Conservation (phyloP, 805 yeast species). For the Ogataea nonfermentans region DNA sequence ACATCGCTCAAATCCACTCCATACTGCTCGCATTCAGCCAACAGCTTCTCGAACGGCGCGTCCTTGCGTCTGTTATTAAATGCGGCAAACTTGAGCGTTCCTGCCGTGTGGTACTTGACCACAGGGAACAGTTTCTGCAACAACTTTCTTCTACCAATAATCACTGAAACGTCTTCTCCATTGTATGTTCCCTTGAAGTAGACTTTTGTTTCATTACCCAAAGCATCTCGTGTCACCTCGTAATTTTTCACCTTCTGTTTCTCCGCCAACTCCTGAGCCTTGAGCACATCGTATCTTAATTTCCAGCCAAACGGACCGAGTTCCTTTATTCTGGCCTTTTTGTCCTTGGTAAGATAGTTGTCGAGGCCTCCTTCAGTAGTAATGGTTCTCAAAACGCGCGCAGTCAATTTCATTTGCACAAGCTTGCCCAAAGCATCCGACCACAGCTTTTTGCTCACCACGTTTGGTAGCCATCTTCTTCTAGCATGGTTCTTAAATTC, state of each 20-base stretch:
- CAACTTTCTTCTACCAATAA: constrained; percentile 65
- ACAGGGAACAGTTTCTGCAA: constrained; percentile 52
- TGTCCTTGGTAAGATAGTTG: constrained; percentile 80
- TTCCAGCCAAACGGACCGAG: constrained; percentile 93
- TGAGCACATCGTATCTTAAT: constrained; percentile 71
- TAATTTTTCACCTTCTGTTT: constrained; percentile 36
- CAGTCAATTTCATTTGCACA: constrained; percentile 61
- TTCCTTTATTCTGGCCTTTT: constrained; percentile 86
- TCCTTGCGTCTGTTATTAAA: constrained; percentile 47
- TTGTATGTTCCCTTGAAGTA: constrained; percentile 45
- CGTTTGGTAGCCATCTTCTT: constrained; percentile 79
- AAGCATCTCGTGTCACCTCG: constrained; percentile 32
- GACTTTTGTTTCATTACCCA: constrained; percentile 38
- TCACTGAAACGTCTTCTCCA: constrained; percentile 46
- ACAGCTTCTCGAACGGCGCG: constrained; percentile 46
- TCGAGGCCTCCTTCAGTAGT: constrained; percentile 95
- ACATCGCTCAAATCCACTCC: constrained; percentile 37
- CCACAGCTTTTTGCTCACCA: constrained; percentile 74
- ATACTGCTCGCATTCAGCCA: constrained; percentile 46
- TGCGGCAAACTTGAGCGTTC: constrained; percentile 42
- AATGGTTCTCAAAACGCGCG: constrained; percentile 82
- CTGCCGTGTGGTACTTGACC: constrained; percentile 43
- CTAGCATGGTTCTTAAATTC: constrained; percentile 72
- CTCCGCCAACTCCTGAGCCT: constrained; percentile 41
- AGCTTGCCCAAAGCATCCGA: constrained; percentile 68